Evolutionary conservation across 2,329 filamentous ascomycete genomes (phyloP).

Genomic region (Ophiostoma ips): DNA sequence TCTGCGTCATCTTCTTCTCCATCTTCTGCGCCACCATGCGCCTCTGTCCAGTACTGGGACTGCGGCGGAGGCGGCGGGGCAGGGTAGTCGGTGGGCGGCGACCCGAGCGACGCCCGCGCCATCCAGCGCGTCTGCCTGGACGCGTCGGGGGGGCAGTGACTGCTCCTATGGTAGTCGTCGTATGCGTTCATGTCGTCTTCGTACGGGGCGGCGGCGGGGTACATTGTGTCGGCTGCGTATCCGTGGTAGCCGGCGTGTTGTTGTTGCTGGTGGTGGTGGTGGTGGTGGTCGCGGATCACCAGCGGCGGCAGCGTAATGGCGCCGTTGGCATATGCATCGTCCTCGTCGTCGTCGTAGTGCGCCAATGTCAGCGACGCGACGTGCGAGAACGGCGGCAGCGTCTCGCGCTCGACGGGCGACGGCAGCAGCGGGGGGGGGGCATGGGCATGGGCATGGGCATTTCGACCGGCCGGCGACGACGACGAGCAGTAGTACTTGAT

Average conservation of each 20-base stretch:
- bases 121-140: background rate
- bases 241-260: background rate
- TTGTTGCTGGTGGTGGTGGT: background rate
- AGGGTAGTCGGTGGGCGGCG: background rate
- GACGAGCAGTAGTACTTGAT: background rate
- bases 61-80: too few relatives aligned
- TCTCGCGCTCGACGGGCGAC: slow-evolving; percentile 3
- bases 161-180: background rate
- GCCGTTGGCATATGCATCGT: background rate
- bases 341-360: background rate
- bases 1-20: too few relatives aligned
- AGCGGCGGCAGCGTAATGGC: background rate
- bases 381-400: slow-evolving; percentile 7
- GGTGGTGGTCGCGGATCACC: background rate
- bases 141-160: background rate
- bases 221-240: too few relatives aligned
- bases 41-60: too few relatives aligned
- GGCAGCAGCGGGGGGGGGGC: too few relatives aligned
- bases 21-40: too few relatives aligned
- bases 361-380: background rate
- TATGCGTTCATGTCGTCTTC: background rate
- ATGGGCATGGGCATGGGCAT: too few relatives aligned
- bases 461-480: too few relatives aligned
- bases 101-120: background rate
- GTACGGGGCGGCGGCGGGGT: too few relatives aligned